These are phyloP conservation scores for Dichotomocladium elegans DNA, from an alignment of 371 early-diverging fungal genomes.

Conservation along the genomic window DNA sequence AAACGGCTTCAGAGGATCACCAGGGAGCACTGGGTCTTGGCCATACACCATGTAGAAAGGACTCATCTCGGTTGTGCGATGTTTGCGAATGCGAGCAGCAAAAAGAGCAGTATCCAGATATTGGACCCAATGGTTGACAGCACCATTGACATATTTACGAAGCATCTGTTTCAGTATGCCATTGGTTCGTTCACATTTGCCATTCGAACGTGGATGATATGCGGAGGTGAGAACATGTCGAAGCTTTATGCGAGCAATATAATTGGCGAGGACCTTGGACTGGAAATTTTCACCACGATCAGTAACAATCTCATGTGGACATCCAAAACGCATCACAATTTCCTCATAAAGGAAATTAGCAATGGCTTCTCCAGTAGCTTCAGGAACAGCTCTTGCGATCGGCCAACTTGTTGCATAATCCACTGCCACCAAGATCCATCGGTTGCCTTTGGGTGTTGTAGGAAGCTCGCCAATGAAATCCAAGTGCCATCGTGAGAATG, in stretches of 20 bases:
- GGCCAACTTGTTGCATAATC: constrained; percentile 42
- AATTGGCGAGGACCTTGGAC: background rate
- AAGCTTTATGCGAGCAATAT: background rate
- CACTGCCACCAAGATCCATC: constrained; percentile 27
- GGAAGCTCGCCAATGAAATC: constrained; percentile 25
- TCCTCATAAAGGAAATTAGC: constrained; percentile 19
- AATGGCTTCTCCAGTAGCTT: constrained; percentile 18
- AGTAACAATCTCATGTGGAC: constrained; percentile 19
- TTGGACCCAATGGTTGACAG: constrained; percentile 6
- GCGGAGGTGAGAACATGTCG: constrained; percentile 17
- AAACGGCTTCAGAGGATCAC: constrained; percentile 7
- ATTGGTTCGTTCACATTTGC: constrained; percentile 20
- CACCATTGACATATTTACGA: constrained; percentile 6
- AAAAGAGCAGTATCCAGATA: constrained; percentile 11
- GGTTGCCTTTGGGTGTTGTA: constrained; percentile 10
- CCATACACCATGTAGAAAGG: constrained; percentile 18
- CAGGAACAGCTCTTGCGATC: constrained; percentile 29
- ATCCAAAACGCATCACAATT: constrained; percentile 28
- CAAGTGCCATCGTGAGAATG: constrained; percentile 23
- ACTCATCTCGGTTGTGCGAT: background rate
- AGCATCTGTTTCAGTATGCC: constrained; percentile 10
- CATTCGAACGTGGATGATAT: constrained; percentile 18
- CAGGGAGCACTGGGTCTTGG: constrained; percentile 9
- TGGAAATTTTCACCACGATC: constrained; percentile 22
- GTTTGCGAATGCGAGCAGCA: constrained; percentile 8